phyloP scores from a whole-genome alignment of 768 basidiomycete species.

The Wakefieldia striispora region DNA sequence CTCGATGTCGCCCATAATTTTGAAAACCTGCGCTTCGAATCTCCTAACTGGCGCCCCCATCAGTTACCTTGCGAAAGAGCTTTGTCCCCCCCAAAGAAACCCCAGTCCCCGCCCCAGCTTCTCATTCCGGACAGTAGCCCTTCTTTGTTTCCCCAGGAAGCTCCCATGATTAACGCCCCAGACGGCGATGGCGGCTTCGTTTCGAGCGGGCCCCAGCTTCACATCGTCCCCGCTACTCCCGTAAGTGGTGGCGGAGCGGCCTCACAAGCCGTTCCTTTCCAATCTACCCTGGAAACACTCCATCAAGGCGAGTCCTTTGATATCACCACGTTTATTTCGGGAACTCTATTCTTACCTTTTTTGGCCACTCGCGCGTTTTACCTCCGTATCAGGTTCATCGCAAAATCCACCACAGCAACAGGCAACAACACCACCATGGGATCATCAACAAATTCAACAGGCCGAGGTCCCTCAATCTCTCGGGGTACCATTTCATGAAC shows the following conservation, averaged over 20 bases:
- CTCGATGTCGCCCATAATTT: slow-evolving; percentile 56
- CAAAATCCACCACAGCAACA: slow-evolving; percentile 35
- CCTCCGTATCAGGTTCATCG: slow-evolving; percentile 29
- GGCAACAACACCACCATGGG: slow-evolving; percentile 33
- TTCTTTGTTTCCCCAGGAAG: slow-evolving; percentile 38
- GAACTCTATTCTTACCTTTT: slow-evolving; percentile 31
- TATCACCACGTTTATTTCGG: slow-evolving; percentile 32
- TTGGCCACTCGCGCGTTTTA: slow-evolving; percentile 22
- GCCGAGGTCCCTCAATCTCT: slow-evolving; percentile 30
- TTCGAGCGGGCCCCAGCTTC: slow-evolving; percentile 57
- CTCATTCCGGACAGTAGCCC: slow-evolving; percentile 57
- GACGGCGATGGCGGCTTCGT: slow-evolving; percentile 50
- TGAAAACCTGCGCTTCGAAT: slow-evolving; percentile 62
- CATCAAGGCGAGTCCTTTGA: slow-evolving; percentile 49
- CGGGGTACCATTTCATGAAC: slow-evolving; percentile 31
- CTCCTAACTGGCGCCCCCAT: slow-evolving; percentile 55
- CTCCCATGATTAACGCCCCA: slow-evolving; percentile 60
- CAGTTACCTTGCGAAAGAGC: slow-evolving; percentile 44
- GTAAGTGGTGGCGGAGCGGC: slow-evolving; percentile 58
- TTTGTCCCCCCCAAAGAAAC: slow-evolving; percentile 44
- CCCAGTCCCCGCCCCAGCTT: slow-evolving; percentile 62
- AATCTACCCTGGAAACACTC: slow-evolving; percentile 47
- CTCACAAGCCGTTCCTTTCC: slow-evolving; percentile 50
- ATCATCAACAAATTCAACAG: slow-evolving; percentile 36
- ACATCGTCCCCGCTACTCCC: slow-evolving; percentile 83